Evolutionary conservation across 176 grass and related monocot species (phyloP).

Genomic region (Tillandsia leiboldiana): DNA sequence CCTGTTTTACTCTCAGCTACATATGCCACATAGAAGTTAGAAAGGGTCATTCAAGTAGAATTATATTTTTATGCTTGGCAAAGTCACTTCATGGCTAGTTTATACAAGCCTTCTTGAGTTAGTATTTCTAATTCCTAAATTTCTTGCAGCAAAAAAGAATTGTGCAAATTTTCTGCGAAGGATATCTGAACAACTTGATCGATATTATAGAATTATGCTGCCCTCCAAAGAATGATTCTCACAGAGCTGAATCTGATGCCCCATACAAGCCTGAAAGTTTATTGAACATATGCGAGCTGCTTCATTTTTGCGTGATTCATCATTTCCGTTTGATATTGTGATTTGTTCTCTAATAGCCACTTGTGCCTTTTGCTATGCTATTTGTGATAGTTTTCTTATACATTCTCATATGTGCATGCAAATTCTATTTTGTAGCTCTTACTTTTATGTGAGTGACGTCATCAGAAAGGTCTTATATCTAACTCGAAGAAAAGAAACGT

Average conservation of each 20-base stretch:
- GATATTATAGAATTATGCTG: slow-evolving; percentile 62
- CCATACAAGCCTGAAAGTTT: slow-evolving; percentile 46
- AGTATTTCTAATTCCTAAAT: neutral
- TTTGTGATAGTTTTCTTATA: neutral
- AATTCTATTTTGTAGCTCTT: slow-evolving; percentile 33
- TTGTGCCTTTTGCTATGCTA: slow-evolving; percentile 5
- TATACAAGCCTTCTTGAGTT: neutral
- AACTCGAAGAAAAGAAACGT: slow-evolving; percentile 52
- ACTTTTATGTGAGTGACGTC: slow-evolving; percentile 47
- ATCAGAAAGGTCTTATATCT: slow-evolving; percentile 70
- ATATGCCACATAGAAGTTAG: too few species aligned
- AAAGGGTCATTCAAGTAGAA: neutral
- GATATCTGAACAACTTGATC: slow-evolving; percentile 50
- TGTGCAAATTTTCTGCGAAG: slow-evolving; percentile 50
- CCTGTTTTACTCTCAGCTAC: too few species aligned
- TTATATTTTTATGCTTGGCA: slow-evolving; percentile 5
- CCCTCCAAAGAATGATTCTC: slow-evolving; percentile 24
- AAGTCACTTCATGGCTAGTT: neutral
- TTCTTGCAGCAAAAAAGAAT: slow-evolving; percentile 47
- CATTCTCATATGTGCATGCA: neutral
- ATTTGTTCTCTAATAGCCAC: slow-evolving; percentile 15
- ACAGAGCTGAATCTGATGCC: slow-evolving; percentile 29
- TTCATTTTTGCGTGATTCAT: slow-evolving; percentile 68
- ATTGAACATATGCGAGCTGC: slow-evolving; percentile 64
- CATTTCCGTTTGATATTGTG: slow-evolving; percentile 59